These are phyloP conservation scores for Dimargaris xerosporica DNA, from an alignment of 192 early-diverging fungal species.

Conservation along the genomic window DNA sequence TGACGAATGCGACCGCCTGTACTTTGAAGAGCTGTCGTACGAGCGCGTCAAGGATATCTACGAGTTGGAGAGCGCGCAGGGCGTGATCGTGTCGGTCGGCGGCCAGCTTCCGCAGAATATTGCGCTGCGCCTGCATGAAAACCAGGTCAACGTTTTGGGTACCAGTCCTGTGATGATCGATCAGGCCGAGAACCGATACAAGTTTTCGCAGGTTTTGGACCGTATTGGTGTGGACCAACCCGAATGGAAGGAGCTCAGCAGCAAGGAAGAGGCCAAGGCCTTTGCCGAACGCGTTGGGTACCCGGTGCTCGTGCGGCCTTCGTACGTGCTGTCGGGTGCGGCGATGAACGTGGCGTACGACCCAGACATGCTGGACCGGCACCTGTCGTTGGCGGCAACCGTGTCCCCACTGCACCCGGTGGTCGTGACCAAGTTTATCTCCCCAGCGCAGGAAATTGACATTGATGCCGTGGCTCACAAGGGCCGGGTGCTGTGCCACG, in stretches of 20 bases:
- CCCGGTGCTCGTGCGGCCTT: constrained; percentile 90
- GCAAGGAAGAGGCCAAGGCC: constrained; percentile 60
- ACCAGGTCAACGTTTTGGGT: constrained; percentile 72
- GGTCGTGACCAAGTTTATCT: constrained; percentile 94
- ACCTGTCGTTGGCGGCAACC: constrained; percentile 65
- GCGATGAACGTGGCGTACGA: constrained; percentile 94
- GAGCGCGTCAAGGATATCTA: constrained; percentile 96
- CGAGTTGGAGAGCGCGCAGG: constrained; percentile 66
- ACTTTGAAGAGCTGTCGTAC: constrained; percentile 90
- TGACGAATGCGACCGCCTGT: constrained; percentile 95
- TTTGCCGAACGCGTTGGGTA: constrained; percentile 79
- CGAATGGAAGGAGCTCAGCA: constrained; percentile 83
- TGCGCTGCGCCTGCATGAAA: constrained; percentile 63
- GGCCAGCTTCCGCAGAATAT: constrained; percentile 97
- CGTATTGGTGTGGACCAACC: constrained; percentile 92
- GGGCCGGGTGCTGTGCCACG: constrained; percentile 72
- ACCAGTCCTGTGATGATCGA: constrained; percentile 86
- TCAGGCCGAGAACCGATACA: constrained; percentile 84
- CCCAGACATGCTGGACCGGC: constrained; percentile 45
- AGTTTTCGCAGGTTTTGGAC: constrained; percentile 86
- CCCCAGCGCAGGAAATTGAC: constrained; percentile 86
- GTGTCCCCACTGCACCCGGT: constrained; percentile 93
- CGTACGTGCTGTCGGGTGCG: constrained; percentile 93
- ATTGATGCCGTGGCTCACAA: constrained; percentile 82
- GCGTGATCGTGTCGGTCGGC: constrained; percentile 83